Base-by-base conservation (phyloP, 2,329 filamentous ascomycete species). In the Whalleya microplaca region DNA sequence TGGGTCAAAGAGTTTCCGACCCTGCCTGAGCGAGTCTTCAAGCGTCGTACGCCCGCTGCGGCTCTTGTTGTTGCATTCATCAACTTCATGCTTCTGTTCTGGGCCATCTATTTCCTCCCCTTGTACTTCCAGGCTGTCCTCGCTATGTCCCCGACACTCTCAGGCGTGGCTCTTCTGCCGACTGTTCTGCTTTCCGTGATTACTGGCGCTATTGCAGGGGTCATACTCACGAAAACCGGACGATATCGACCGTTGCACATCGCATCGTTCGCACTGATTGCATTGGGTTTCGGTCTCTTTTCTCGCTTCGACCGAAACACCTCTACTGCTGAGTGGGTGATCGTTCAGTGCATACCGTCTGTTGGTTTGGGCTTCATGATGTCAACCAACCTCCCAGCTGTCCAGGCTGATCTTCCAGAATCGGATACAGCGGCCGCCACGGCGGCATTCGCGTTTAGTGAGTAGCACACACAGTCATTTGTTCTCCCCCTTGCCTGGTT, bases 91-190 rank as follows among this genome's bases (percentile, higher is more conserved):
- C 19, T 66, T 67, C 2, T 2, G 57, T 76, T 2, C 51, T 68
- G 2, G 67, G 69, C 43, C 71, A 70, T 63, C 52, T 73, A 71
- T 61, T 77, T 76, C 52, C 51, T 78, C 1, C 75, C 76, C 0
- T 52, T 79, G 12, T 80, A 78, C 61, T 79, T 79, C 63, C 75
- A 79, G 51, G 71, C 64, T 2, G 71, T 78, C 0, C 23, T 27
- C 23, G 23, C 4, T 27, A 4, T 9, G 9, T 27, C 23, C 4
- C 23, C 23, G 4, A 9, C 4, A 4, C 9, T 4, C 9, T 27
- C 23, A 27, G 23, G 23, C 9, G 23, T 27, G 4, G 4, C 4
- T 4, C 23, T 27, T 4, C 23, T 27, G 23, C 23, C 23, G 4
- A 27, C 23, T 9, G 9, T 27, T 27, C 23, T 27, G 4, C 4